Evolutionary conservation across 257 asterid genomes (phyloP).

Genomic region (Parsonsia alboflavescens): DNA sequence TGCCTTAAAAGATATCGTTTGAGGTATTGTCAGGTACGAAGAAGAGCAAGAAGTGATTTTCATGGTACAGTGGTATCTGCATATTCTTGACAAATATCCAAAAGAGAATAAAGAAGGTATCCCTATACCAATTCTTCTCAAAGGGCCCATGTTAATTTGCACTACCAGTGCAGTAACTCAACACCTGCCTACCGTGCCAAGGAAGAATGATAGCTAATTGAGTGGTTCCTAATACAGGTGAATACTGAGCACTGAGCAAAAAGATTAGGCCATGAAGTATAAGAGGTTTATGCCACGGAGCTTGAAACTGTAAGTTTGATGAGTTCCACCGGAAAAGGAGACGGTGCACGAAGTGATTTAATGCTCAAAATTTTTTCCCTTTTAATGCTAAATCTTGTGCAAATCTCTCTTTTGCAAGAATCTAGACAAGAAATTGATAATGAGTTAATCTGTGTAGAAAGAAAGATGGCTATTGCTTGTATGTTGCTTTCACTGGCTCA

Average conservation of each 20-base stretch:
- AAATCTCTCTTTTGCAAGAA: background rate
- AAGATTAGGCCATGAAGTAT: background rate
- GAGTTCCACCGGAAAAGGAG: background rate
- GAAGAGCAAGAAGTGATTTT: too few species aligned
- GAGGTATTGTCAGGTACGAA: too few species aligned
- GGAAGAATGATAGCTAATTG: background rate
- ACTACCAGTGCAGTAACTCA: too few species aligned
- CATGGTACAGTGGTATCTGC: too few species aligned
- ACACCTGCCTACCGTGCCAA: background rate
- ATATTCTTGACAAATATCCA: too few species aligned
- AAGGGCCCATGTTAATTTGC: too few species aligned
- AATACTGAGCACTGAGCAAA: too few species aligned
- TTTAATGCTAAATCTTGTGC: background rate
- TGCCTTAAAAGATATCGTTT: too few species aligned
- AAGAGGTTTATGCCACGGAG: background rate
- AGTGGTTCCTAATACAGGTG: too few species aligned
- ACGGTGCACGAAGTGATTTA: background rate
- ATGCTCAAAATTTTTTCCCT: too few species aligned
- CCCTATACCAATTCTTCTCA: too few species aligned
- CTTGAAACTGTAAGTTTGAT: background rate
- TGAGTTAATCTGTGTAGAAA: background rate
- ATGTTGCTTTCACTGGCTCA: background rate
- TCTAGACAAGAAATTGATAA: background rate
- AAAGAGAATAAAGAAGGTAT: too few species aligned
- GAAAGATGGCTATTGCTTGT: background rate